Conservation (phyloP, 305 asterid species). For the Caryopteris hybrid region DNA sequence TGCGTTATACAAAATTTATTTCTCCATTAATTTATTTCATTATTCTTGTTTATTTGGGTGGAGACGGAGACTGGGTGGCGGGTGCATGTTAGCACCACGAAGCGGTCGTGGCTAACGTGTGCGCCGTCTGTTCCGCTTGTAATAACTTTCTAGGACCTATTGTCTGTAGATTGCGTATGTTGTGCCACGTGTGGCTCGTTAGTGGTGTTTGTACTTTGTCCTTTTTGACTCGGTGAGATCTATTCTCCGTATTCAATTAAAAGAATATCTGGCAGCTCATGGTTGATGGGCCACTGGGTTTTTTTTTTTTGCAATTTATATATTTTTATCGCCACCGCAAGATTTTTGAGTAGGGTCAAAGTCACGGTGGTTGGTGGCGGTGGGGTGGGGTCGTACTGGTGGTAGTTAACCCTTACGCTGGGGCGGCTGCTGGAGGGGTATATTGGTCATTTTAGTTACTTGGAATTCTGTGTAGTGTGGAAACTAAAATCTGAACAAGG, state of each 20-base stretch:
- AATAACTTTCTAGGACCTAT: background rate
- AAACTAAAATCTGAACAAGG: no score
- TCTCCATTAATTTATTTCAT: background rate
- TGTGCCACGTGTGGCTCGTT: slow-evolving; percentile 31
- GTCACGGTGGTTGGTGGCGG: slow-evolving; percentile 19
- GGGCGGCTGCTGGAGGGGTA: slow-evolving; percentile 22
- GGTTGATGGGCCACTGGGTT: no score
- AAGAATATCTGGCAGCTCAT: background rate
- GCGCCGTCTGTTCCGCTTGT: slow-evolving; percentile 9
- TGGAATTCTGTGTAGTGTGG: background rate
- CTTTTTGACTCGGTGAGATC: slow-evolving; percentile 22
- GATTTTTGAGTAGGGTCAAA: background rate
- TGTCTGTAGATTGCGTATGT: background rate
- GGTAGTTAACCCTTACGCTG: background rate
- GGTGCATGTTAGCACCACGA: slow-evolving; percentile 21
- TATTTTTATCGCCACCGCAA: background rate
- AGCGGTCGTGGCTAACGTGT: slow-evolving; percentile 22
- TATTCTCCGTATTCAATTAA: background rate
- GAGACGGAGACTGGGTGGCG: background rate
- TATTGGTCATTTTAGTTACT: slow-evolving; percentile 3
- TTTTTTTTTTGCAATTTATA: no score
- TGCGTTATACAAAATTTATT: slow-evolving; percentile 5
- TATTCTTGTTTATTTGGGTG: background rate
- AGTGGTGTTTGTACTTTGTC: background rate
- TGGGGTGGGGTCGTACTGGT: slow-evolving; percentile 7